Evolutionary conservation across 768 basidiomycete species (phyloP), one percentile per base, ranked within the genome.

Genomic region (Chalciporus piperatus): DNA sequence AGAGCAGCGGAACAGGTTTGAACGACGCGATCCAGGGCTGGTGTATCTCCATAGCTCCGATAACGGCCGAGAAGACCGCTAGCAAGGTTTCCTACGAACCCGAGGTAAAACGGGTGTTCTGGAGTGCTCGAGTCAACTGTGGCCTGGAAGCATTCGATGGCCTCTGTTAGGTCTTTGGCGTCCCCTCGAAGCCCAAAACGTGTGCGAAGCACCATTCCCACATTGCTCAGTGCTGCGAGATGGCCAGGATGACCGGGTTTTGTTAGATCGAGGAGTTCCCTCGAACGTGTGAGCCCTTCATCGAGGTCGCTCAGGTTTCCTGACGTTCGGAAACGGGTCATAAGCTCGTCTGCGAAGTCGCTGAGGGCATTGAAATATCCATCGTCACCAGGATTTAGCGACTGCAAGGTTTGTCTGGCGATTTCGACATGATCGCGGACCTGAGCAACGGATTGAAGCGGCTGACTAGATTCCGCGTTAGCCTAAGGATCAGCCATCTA

Each of bases 301-400:
- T 64, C 52, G 17, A 73, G 52, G 41, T 70, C 68, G 6, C 47
- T 37, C 13, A 50, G 41, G 25, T 65, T 53, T 38, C 66, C 48
- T 5, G 49, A 54, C n/a, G 32, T 57, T 23, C 54, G 16, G 35
- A 69, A 72, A 30, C 61, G 62, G 19, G 51, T 37, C 41, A 61
- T 30, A 16, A 65, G 59, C 3, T 35, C 35, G 22, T 16, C 17
- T 10, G 55, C 55, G 23, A 65, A 37, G 8, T 14, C 19, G 13
- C 49, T 35, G 30, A 65, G 54, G 17, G 49, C 39, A 19, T 22
- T 3, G 14, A 58, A 35, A 35, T 63, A 61, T 16, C 9, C 30
- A 6, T 25, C 33, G 9, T 58, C 50, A n/a, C 19, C 46, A 23
- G 49, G 44, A 14, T 43, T 27, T 37, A 58, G 27, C 12, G 54